Evolutionary conservation across 1,284 basidiomycete species (phyloP), one percentile per base, ranked within the genome.

Genomic region (Cryptococcus depauperatus): DNA sequence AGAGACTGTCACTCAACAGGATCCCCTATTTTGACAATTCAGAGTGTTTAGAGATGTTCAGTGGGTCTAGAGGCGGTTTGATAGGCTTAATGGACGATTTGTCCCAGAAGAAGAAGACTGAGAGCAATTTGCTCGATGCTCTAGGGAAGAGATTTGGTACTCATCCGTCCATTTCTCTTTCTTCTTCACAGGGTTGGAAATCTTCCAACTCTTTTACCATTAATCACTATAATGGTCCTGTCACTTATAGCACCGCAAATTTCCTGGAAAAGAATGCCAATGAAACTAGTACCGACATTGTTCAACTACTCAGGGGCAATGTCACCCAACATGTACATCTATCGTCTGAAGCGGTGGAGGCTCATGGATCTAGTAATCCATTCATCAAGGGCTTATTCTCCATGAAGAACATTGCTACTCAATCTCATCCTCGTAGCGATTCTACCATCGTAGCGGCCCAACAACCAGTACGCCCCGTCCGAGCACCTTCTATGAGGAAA

Each of bases 81-180:
- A 82, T 96, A 43, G 88, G 93, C 64, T 97, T 97, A 69, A 89
- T 97, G 82, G 92, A 97, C 64, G 93, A 98, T 63, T 90, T 96
- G 69, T 85, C 90, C 9, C 77, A 84, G 14, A 77, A 85, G 33
- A 91, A 90, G 73, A 93, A 92, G 80, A 90, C 83, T 6, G 88
- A 96, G 60, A 78, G 83, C 47, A 89, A 85, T 4, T 95, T 97
- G 89, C 81, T 93, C 14, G 89, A 96, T 56, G 87, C 91, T 0
- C 90, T 97, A 64, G 76, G 79, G 44, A 96, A 96, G 72, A 80
- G 91, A 3, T 97, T 91, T 88, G 85, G 82, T 4, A 93, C 89
- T 59, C 91, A 97, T 63, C 79, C 84, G 0, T 84, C 83, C 1
- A 96, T 97, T 79, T 86, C 90, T 68, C 71, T 83, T 4, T 83